Percentiles rank a stretch among this genome's conserved stretches.
phyloP scores from a whole-genome alignment of 2,329 filamentous ascomycete species.

The Leptographium radiaticola region DNA sequence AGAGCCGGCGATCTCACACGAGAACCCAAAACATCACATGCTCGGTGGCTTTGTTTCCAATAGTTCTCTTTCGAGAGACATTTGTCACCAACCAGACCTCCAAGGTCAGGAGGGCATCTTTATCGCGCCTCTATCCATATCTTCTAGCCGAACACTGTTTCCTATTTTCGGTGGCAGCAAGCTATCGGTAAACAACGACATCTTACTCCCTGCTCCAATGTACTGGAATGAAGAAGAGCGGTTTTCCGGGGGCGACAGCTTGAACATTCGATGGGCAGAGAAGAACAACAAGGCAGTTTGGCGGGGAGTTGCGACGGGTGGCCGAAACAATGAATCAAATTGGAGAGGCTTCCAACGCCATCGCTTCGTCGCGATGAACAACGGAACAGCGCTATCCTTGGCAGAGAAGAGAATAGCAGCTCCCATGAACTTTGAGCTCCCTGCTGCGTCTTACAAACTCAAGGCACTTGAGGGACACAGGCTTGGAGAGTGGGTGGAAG shows the following conservation, averaged over 20 bases:
- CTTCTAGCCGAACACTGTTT: conserved; percentile 43
- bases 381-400: conserved; percentile 42
- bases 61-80: conserved; percentile 44
- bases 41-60: conserved; percentile 48
- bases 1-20: conserved; percentile 30
- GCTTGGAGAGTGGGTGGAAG: conserved; percentile 35
- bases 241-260: conserved; percentile 43
- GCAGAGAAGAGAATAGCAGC: conserved; percentile 30
- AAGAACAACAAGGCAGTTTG: conserved; percentile 44
- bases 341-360: conserved; percentile 66
- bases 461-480: conserved; percentile 28
- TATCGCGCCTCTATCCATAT: conserved; percentile 44
- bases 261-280: conserved; percentile 42
- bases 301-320: conserved; percentile 56
- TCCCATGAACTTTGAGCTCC: conserved; percentile 41
- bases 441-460: conserved; percentile 32
- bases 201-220: conserved; percentile 55
- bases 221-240: conserved; percentile 52
- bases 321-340: conserved; percentile 42
- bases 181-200: conserved; percentile 55
- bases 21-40: conserved; percentile 33
- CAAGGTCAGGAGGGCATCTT: conserved; percentile 52
- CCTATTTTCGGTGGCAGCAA: conserved; percentile 60
- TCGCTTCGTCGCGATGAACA: conserved; percentile 62
- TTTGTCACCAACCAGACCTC: conserved; percentile 54